Conservation (phyloP, 192 early-diverging fungal species). For the Coemansia sp. region DNA sequence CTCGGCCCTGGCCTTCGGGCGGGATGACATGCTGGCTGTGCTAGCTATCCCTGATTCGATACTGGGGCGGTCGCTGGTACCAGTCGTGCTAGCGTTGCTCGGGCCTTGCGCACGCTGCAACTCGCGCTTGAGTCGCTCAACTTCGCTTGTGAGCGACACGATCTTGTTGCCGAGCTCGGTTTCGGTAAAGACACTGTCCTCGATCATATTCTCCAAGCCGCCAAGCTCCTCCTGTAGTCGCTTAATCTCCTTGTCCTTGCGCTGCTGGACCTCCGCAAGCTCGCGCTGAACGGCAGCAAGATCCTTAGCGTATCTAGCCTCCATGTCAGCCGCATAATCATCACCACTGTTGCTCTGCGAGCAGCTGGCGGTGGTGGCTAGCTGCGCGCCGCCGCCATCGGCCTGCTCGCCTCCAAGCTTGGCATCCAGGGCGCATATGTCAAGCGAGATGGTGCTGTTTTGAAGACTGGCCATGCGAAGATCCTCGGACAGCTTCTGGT, state of each 20-base stretch:
- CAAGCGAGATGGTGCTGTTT: slow-evolving; percentile 55
- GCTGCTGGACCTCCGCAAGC: slow-evolving; percentile 59
- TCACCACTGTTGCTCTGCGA: slow-evolving; percentile 7
- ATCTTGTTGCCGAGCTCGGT: slow-evolving; percentile 70
- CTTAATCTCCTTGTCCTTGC: slow-evolving; percentile 64
- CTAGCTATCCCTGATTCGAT: background rate
- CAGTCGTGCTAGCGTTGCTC: background rate
- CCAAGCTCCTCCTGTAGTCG: slow-evolving; percentile 68
- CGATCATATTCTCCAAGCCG: slow-evolving; percentile 68
- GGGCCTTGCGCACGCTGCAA: slow-evolving; percentile 7
- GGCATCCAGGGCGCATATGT: slow-evolving; percentile 41
- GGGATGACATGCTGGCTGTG: background rate
- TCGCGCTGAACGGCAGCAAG: slow-evolving; percentile 56
- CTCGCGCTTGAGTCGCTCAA: slow-evolving; percentile 48
- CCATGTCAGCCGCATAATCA: slow-evolving; percentile 34
- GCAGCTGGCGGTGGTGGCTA: slow-evolving; percentile 7
- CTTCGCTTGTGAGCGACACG: slow-evolving; percentile 56
- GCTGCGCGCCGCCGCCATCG: background rate
- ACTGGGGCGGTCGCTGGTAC: background rate
- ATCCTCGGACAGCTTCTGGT: slow-evolving; percentile 49
- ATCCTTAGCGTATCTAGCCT: slow-evolving; percentile 58
- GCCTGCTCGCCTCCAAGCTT: slow-evolving; percentile 30
- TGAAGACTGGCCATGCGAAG: slow-evolving; percentile 49
- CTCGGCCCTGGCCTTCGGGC: background rate
- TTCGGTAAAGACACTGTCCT: slow-evolving; percentile 76